Evolutionary conservation across 805 yeast species (phyloP), one percentile per base, ranked within the genome.

Genomic region (Candida fluviatilis): DNA sequence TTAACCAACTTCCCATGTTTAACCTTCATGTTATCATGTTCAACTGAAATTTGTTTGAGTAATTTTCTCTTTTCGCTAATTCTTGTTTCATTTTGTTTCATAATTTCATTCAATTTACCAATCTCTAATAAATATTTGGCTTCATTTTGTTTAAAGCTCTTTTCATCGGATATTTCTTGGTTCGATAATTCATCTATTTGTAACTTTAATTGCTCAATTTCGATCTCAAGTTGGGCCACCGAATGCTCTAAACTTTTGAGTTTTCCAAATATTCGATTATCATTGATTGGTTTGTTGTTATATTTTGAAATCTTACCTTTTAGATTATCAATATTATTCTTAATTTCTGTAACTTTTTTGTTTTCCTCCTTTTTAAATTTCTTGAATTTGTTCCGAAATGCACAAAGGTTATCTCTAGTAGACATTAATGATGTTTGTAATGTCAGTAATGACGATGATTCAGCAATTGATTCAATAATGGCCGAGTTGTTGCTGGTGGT

Each of bases 191-290:
- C 43, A 2, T 37, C 30, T 7, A 60, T 41, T 29, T 51, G 44
- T 21, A 36, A 35, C 17, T 51, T 48, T 31, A 63, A 48, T 6
- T 45, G 50, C 12, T 45, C 44, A 14, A 66, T 58, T 27, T 68
- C 74, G 18, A 41, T 39, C 41, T 67, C 71, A 34, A 65, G 49
- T 46, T 68, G 73, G 12, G 50, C 48, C 4, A 65, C 68, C 0
- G 66, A 53, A 38, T 66, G 69, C 41, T 66, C 58, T 32, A 68
- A 55, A 5, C 71, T 69, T 42, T 62, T 64, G 25, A 68, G 46
- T 38, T 66, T 67, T 3, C 70, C 66, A 40, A 58, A 52, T 0
- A 53, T 45, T 34, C 68, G 48, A 18, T 50, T 55, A 30, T 68
- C 71, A 39, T 49, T 56, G 12, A 40, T 34, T 11, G 32, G 40